Base-by-base conservation (phyloP, 495 filamentous ascomycete genomes). In the Annulohypoxylon stygium region DNA sequence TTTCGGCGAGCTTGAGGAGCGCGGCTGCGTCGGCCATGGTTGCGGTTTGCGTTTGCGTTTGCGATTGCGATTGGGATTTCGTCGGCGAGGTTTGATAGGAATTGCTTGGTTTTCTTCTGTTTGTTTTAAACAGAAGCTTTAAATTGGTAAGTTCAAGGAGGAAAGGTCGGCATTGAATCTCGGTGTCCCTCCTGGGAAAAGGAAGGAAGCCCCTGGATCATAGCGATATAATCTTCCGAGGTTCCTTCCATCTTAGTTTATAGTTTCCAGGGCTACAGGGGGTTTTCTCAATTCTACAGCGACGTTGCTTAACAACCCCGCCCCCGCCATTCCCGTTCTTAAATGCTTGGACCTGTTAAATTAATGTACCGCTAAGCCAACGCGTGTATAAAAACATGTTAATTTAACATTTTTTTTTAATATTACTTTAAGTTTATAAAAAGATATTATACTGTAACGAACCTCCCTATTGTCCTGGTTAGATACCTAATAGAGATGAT, bases 1-100 rank as follows among this genome's bases (percentile, higher is more conserved):
- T 83, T 33, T 73, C 51, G 58, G 80, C 66, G 61, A 86, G 82
- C 53, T 70, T 41, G 65, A 75, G 74, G 71, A 85, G 81, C 57
- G 80, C 73, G 53, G 67, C 65, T 45, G 65, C 66, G 47, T 75
- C 65, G 33, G 79, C 74, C 76, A 81, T 80, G 53, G 45, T 67
- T 64, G 12, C 45, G 16, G 1, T 50, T 30, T 30, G 26, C 26
- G 26, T 61, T 63, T 64, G 34, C 14, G 30, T 18, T 34, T 65
- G 33, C 36, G 47, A 23, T 20, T 54, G 20, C 23, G 37, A 26
- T n/a, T n/a, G n/a, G 20, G 20, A 23, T 37, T 65, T 65, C 8
- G 53, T 25, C 37, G 34, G 36, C 8, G 36, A 18, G 54, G 54
- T 34, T 58, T 23, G 54, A 12, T 45, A 26, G 3, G 16, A 25